phyloP scores from a whole-genome alignment of 1,284 basidiomycete species.

The Melanopsichium pennsylvanicum region DNA sequence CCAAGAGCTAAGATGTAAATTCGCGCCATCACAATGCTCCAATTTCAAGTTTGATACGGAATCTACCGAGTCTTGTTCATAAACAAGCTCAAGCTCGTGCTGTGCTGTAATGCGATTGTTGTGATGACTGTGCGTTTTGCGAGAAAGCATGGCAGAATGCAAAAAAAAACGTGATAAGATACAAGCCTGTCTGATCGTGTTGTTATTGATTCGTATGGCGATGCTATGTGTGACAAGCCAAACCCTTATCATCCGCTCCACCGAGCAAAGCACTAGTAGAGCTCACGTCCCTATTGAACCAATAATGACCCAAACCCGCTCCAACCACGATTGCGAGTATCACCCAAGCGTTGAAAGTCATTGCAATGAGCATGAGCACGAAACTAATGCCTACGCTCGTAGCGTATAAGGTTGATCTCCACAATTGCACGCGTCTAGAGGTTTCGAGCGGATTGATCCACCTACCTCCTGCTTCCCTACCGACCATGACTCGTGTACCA shows the following conservation, averaged over 20 bases:
- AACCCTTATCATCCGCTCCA: constrained; percentile 8
- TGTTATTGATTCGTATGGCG: too few relatives aligned
- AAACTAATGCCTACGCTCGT: constrained; percentile 36
- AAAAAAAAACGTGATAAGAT: too few relatives aligned
- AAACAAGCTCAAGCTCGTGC: too few relatives aligned
- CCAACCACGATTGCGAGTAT: constrained; percentile 48
- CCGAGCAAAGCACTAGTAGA: neutral
- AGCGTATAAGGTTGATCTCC: constrained; percentile 38
- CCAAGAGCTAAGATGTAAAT: constrained; percentile 29
- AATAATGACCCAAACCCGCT: constrained; percentile 37
- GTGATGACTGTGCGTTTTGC: neutral
- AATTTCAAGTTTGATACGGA: too few relatives aligned
- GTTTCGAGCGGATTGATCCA: constrained; percentile 15
- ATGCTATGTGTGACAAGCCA: constrained; percentile 30
- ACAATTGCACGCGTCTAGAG: constrained; percentile 7
- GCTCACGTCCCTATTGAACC: constrained; percentile 18
- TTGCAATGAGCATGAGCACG: constrained; percentile 52
- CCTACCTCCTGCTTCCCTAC: neutral
- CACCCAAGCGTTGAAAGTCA: constrained; percentile 57
- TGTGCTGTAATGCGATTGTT: neutral
- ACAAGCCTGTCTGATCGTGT: too few relatives aligned
- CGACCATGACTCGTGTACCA: too few relatives aligned
- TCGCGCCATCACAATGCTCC: neutral
- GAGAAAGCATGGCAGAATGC: too few relatives aligned
- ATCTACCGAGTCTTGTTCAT: too few relatives aligned